Base-by-base conservation (phyloP, 164 flowering plant genomes). In the Houttuynia cordata region DNA sequence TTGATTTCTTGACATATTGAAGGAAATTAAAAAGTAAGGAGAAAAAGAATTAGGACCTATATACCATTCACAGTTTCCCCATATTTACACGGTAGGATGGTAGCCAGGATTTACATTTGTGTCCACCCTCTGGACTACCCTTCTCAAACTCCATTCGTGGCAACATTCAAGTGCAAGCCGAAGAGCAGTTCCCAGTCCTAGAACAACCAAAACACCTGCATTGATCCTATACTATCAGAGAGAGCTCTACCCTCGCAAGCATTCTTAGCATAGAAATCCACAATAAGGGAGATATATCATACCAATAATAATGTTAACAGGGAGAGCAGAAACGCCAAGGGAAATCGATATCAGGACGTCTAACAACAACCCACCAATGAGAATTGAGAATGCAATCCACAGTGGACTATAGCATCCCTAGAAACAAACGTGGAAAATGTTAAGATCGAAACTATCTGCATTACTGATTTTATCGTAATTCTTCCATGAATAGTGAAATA, bases 281-380 rank as follows among this genome's bases (percentile, higher is more conserved):
- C 19, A 24, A 52, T 25, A 13, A 18, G 56, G 51, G n/a, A n/a
- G 13, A 39, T 64, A 21, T 12, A 61, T 21, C 8, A 55, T 76
- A 85, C 96, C 91, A 39, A 87, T 87, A 47, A 87, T 85, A 41
- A 85, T 80, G 72, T 87, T 87, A 59, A 87, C 84, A 47, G 96
- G 96, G 57, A 87, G 71, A 4, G 91, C 91, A 54, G 91, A 82
- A 58, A 87, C 87, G 56, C 96, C 96, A 53, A 87, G 85, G 17
- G 91, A 79, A 57, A 87, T 70, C 12, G 91, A 85, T 76, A 87
- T 83, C 64, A 87, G 69, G 63, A 85, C 87, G 66, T 87, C 91
- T 74, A 87, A 65, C 59, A 87, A 57, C 20, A 87, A 82, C 41
- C 91, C 91, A 51, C 87, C 88, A 17, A 87, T 75, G 17, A 87